A percentile compares a stretch with the other conserved stretches of the same genome.
These are phyloP conservation scores for Parafenestella ontariensis DNA, from an alignment of 2,329 filamentous ascomycete species.

Conservation along the genomic window DNA sequence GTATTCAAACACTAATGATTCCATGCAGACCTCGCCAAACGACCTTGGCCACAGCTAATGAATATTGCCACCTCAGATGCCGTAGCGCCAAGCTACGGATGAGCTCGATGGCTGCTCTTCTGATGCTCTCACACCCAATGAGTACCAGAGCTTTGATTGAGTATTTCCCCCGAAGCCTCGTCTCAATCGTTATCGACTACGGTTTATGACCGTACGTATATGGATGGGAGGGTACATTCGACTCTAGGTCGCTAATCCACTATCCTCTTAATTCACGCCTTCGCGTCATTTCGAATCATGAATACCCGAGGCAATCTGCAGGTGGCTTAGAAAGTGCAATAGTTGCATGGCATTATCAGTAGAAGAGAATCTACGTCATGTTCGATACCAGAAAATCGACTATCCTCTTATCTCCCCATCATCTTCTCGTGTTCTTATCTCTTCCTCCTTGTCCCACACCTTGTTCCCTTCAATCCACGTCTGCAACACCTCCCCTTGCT, in stretches of 20 bases:
- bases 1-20: background rate
- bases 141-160: too few relatives aligned
- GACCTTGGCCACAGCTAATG: constrained; percentile 10
- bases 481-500: constrained; percentile 56
- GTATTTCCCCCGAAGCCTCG: too few relatives aligned
- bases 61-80: constrained; percentile 2
- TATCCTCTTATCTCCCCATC: constrained; percentile 39
- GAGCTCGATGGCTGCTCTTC: background rate
- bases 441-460: constrained; percentile 54
- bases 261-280: too few relatives aligned
- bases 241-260: too few relatives aligned
- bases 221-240: too few relatives aligned
- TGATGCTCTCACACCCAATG: too few relatives aligned
- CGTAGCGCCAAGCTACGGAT: background rate
- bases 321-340: background rate
- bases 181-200: too few relatives aligned
- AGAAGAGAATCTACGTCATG: background rate
- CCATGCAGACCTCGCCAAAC: constrained; percentile 7
- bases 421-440: constrained; percentile 30
- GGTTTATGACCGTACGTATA: too few relatives aligned
- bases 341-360: background rate
- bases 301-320: too few relatives aligned
- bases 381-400: background rate
- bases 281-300: too few relatives aligned
- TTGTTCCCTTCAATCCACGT: constrained; percentile 60